Conservation (phyloP, 2,329 filamentous ascomycete genomes). For the Fusarium anguioides region DNA sequence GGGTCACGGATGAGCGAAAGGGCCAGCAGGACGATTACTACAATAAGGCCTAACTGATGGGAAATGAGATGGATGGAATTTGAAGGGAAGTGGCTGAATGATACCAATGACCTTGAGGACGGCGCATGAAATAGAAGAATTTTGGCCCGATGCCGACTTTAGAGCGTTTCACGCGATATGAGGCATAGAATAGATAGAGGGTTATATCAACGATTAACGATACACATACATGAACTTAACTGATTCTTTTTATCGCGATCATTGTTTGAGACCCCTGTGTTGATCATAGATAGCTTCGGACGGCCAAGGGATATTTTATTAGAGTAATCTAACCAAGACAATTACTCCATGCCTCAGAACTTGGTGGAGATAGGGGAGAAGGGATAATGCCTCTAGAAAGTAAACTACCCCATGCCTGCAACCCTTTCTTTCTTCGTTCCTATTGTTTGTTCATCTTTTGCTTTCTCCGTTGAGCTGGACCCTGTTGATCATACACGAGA, state of each 20-base stretch:
- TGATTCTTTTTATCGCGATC: not conserved
- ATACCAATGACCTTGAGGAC: constrained; percentile 25
- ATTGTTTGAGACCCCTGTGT: not conserved
- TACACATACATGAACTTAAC: not conserved
- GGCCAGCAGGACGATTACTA: constrained; percentile 65
- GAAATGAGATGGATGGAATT: not conserved
- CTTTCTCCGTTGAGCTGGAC: constrained; percentile 10
- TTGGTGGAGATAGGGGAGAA: not conserved
- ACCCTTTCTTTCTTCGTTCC: not conserved
- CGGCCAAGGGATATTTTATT: not conserved
- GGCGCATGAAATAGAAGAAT: constrained; percentile 16
- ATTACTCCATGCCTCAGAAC: not conserved
- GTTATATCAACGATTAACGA: constrained; percentile 9
- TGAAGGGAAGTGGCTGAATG: constrained; percentile 9
- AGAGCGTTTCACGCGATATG: constrained; percentile 16
- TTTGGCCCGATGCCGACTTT: not conserved
- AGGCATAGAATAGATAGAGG: constrained; percentile 18
- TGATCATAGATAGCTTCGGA: constrained; percentile 6
- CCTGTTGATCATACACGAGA: constrained; percentile 27
- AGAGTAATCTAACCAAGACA: constrained; percentile 13
- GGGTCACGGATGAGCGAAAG: constrained; percentile 51
- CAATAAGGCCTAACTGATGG: constrained; percentile 38
- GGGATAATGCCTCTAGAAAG: not conserved
- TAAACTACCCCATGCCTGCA: too few relatives aligned
- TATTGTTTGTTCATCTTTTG: not conserved